A percentile compares a stretch with the other conserved stretches of the same genome.
These are phyloP conservation scores for Acacia confusa DNA, from an alignment of 306 rosid genomes.

Conservation along the genomic window DNA sequence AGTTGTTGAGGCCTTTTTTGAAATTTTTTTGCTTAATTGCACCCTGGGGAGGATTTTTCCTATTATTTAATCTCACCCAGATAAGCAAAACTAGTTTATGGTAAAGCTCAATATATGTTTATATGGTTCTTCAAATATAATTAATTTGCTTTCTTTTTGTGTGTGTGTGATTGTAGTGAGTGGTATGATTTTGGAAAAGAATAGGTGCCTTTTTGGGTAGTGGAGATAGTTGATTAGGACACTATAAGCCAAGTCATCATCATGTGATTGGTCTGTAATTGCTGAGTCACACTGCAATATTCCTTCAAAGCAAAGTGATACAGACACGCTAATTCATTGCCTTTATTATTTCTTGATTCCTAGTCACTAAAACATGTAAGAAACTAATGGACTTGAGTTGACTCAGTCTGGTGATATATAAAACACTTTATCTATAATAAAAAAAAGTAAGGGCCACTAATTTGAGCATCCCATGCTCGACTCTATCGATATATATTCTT, in stretches of 20 bases:
- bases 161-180: neutral
- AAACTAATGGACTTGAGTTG: constrained; percentile 20
- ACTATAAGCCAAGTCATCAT: constrained; percentile 37
- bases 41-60: too few species aligned
- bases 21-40: too few species aligned
- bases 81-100: neutral
- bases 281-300: constrained; percentile 44
- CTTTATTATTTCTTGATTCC: constrained; percentile 17
- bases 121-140: neutral
- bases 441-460: constrained; percentile 41
- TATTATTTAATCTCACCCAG: neutral
- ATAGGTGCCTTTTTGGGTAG: constrained; percentile 32
- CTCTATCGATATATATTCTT: neutral
- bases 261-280: constrained; percentile 36
- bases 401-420: constrained; percentile 5
- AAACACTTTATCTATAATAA: constrained; percentile 29
- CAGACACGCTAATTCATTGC: constrained; percentile 28
- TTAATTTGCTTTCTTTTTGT: neutral
- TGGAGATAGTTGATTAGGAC: constrained; percentile 49
- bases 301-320: constrained; percentile 28
- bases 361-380: neutral
- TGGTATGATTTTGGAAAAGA: constrained; percentile 27
- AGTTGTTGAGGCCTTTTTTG: too few species aligned
- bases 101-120: neutral
- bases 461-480: constrained; percentile 51